These are phyloP conservation scores for Ustilago tritici DNA, from an alignment of 1,284 basidiomycete genomes.

Conservation along the genomic window DNA sequence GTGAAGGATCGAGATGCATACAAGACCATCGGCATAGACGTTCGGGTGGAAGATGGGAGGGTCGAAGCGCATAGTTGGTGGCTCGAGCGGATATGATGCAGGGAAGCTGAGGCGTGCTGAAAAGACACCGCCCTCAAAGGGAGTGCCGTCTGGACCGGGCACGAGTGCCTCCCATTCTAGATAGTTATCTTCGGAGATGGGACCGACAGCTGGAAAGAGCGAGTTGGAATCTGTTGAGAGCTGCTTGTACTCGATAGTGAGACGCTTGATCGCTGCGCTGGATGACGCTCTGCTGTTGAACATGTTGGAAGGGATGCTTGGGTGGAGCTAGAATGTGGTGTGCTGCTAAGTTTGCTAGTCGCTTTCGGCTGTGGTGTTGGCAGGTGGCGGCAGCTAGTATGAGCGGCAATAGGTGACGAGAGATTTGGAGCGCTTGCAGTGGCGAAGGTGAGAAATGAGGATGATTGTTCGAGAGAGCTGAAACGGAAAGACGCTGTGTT, in stretches of 20 bases:
- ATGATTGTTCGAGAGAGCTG: neutral
- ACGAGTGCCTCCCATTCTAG: conserved; percentile 99
- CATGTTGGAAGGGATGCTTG: conserved; percentile 25
- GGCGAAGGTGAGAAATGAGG: neutral
- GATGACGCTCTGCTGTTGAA: conserved; percentile 52
- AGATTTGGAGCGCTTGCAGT: neutral
- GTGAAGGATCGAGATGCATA: conserved; percentile 98
- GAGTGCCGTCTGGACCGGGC: conserved; percentile 94
- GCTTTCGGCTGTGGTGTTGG: neutral
- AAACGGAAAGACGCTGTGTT: neutral
- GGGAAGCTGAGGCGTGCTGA: conserved; percentile 87
- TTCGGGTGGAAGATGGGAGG: conserved; percentile 98
- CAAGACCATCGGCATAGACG: conserved; percentile 92
- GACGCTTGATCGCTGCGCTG: conserved; percentile 66
- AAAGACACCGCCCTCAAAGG: conserved; percentile 98
- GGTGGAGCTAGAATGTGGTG: neutral
- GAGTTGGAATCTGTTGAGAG: conserved; percentile 66
- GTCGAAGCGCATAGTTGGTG: conserved; percentile 86
- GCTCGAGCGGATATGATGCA: conserved; percentile 67
- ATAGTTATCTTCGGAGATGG: conserved; percentile 93
- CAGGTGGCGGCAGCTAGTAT: no score
- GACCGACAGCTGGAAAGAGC: conserved; percentile 74
- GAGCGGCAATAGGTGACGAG: neutral
- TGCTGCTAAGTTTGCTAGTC: neutral
- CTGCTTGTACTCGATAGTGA: conserved; percentile 70